Evolutionary conservation across 768 basidiomycete genomes (phyloP), one percentile per base, ranked within the genome.

Genomic region (Termitomyces sp.): DNA sequence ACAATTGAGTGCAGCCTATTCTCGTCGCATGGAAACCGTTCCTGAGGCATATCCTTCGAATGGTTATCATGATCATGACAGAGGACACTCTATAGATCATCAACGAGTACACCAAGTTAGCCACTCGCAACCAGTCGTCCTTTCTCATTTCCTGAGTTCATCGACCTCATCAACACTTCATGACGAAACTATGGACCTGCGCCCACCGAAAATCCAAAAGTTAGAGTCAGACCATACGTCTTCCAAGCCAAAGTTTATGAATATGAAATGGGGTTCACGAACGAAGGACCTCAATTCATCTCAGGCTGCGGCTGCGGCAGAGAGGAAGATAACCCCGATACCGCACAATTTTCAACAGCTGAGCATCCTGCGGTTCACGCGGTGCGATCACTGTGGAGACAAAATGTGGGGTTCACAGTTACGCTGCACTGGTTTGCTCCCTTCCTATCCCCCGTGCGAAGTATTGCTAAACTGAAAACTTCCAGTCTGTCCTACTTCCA

Each of bases 381-480:
- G 92, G 43, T 99, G 97, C 68, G 97, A 98, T 65, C 88, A 95
- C 55, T 99, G 97, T 68, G 88, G 87, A 35, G 97, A 98, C 68
- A 99, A 98, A 77, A 86, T 98, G 86, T 99, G 95, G 94, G 96
- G 96, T 7, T 84, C 94, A n/a, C 94, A 95, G 68, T 78, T 92
- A 54, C 87, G 92, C 33, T 99, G 97, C 69, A 82, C 87, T 63
- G 79, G 96, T 94, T 68, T 68, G 92, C 43, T 45, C 20, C 53
- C 35, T n/a, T 32, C 45, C 26, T 32, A 58, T 56, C 4, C 6
- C 46, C 52, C 38, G 28, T 18, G 53, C 7, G 16, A 49, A 26
- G n/a, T 40, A 3, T 26, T 9, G 7, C 46, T 60, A 16, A 40
- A 58, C 36, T 54, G 26, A 33, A 14, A 56, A 20, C 32, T 53